phyloP scores from a whole-genome alignment of 345 rosid genomes.

The Pseudoturritis turrita region DNA sequence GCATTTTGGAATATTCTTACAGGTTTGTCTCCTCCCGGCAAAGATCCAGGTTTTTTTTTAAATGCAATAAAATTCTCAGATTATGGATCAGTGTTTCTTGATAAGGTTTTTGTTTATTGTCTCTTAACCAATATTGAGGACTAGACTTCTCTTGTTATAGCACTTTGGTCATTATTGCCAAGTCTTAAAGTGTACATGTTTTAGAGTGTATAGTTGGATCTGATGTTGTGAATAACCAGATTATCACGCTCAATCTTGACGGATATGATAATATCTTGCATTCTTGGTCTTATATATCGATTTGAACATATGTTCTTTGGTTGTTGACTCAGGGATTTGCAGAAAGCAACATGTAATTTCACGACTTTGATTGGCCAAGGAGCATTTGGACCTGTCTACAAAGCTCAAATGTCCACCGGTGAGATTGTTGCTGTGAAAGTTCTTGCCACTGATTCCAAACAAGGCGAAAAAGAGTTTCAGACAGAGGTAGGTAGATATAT shows the following conservation, averaged over 20 bases:
- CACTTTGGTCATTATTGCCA: background rate
- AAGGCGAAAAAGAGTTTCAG: constrained; percentile 97
- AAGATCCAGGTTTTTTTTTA: background rate
- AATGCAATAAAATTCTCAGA: background rate
- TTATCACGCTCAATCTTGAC: background rate
- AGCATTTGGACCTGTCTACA: constrained; percentile 98
- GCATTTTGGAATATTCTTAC: constrained; percentile 90
- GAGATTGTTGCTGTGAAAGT: constrained; percentile 93
- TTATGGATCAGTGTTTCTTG: background rate
- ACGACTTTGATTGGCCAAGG: constrained; percentile 92
- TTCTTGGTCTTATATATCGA: background rate
- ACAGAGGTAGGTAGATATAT: constrained; percentile 63
- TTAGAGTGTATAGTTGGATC: background rate
- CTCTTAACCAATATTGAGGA: background rate
- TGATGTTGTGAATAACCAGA: background rate
- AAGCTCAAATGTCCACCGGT: constrained; percentile 90
- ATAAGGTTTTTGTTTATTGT: background rate
- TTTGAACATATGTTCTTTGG: background rate
- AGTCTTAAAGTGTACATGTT: background rate
- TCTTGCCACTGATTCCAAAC: constrained; percentile 95
- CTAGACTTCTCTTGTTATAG: background rate
- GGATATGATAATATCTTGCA: background rate
- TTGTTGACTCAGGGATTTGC: constrained; percentile 75
- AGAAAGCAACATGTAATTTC: constrained; percentile 86
- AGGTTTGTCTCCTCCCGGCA: constrained; percentile 48